A percentile compares a stretch with the other conserved stretches of the same genome.
Evolutionary conservation across 371 early-diverging fungal genomes (phyloP).

Genomic region (Umbelopsis sp.): DNA sequence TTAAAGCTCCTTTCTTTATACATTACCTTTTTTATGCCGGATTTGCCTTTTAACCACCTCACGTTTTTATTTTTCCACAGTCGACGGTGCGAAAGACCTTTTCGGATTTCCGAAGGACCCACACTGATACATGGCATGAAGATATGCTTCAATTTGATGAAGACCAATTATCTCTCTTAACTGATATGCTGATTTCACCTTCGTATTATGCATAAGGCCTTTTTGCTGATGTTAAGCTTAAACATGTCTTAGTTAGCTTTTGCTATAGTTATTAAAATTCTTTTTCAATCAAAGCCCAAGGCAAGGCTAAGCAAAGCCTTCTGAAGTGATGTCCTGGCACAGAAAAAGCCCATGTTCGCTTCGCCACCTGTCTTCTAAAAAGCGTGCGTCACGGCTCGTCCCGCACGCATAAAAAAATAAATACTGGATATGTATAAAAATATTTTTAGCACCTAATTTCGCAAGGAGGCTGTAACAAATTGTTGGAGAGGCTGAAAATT

Average conservation of each 20-base stretch:
- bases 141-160: constrained; percentile 78
- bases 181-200: constrained; percentile 87
- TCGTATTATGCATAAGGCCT: constrained; percentile 66
- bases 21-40: background rate
- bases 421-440: background rate
- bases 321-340: too few species aligned
- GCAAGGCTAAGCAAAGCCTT: background rate
- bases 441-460: background rate
- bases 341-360: background rate
- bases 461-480: background rate
- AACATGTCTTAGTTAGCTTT: too few species aligned
- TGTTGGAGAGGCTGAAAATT: background rate
- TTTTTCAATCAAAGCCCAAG: background rate
- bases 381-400: background rate
- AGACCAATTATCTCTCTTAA: constrained; percentile 76
- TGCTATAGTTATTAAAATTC: too few species aligned
- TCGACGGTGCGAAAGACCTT: constrained; percentile 85
- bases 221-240: too few species aligned
- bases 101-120: constrained; percentile 90
- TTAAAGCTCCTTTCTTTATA: background rate
- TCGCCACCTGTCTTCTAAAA: background rate
- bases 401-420: background rate
- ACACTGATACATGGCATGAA: constrained; percentile 94
- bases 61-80: constrained; percentile 33
- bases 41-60: background rate